Conservation (phyloP, 768 basidiomycete genomes). For the Suillus spraguei region DNA sequence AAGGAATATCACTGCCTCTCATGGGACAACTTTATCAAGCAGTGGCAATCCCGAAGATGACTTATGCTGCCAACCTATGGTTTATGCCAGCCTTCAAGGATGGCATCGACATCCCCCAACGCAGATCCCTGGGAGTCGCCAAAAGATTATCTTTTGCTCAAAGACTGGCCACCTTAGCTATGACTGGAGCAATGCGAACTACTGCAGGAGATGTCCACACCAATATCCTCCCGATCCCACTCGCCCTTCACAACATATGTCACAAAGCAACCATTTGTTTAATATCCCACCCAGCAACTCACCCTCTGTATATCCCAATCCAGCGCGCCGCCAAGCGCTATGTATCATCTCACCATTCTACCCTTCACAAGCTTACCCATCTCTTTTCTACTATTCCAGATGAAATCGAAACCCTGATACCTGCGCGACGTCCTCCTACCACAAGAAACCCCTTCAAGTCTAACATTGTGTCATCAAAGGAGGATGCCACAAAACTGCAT, state of each 20-base stretch:
- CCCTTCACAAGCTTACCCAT: not conserved
- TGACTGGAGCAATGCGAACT: not conserved
- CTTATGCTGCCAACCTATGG: not conserved
- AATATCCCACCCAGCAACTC: not conserved
- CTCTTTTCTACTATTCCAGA: not conserved
- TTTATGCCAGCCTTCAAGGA: not conserved
- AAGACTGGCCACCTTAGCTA: not conserved
- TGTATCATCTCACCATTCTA: not conserved
- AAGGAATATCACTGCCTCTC: not conserved
- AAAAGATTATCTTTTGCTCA: not conserved
- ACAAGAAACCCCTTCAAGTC: too few species aligned
- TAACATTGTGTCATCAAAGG: too few species aligned
- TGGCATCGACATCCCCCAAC: not conserved
- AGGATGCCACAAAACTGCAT: too few species aligned
- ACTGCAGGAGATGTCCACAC: not conserved
- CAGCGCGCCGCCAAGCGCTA: too few species aligned
- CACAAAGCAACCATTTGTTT: not conserved
- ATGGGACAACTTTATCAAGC: not conserved
- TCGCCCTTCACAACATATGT: not conserved
- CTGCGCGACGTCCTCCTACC: too few species aligned
- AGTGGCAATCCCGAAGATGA: not conserved
- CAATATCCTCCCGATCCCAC: not conserved
- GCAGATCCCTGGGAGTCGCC: not conserved
- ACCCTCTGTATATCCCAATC: not conserved
- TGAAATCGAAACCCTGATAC: not conserved